Evolutionary conservation across 2,329 filamentous ascomycete genomes (phyloP).

Genomic region (Lachnellula subtilissima): DNA sequence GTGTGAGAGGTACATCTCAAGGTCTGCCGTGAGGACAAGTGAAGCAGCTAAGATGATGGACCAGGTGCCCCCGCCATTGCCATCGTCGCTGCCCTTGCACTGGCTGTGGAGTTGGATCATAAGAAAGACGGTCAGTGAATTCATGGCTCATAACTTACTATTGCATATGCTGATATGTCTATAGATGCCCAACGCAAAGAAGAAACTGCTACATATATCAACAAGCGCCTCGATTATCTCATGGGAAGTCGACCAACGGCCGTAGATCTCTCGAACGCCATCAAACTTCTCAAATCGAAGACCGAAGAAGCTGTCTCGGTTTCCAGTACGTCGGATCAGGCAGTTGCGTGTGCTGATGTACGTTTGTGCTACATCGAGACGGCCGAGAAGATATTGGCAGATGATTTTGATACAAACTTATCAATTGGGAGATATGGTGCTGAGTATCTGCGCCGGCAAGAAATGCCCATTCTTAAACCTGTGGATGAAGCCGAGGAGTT

Average conservation of each 20-base stretch:
- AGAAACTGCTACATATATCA: constrained; percentile 67
- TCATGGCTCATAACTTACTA: background rate
- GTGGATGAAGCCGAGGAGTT: constrained; percentile 21
- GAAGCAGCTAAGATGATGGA: constrained; percentile 16
- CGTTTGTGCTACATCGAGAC: constrained; percentile 68
- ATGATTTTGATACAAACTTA: constrained; percentile 83
- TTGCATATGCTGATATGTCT: background rate
- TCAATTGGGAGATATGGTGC: constrained; percentile 80
- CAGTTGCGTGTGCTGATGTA: constrained; percentile 43
- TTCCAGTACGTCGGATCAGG: constrained; percentile 19
- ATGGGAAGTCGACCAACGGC: constrained; percentile 88
- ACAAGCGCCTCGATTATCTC: constrained; percentile 76
- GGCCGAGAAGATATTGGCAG: constrained; percentile 80
- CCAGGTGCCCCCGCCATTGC: constrained; percentile 86
- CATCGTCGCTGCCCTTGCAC: constrained; percentile 87
- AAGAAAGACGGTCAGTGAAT: constrained; percentile 41
- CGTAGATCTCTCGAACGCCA: constrained; percentile 89
- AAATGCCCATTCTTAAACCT: constrained; percentile 23
- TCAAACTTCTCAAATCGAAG: constrained; percentile 67
- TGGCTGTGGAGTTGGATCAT: constrained; percentile 76
- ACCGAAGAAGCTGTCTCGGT: constrained; percentile 47
- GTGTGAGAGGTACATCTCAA: constrained; percentile 52
- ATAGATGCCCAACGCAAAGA: constrained; percentile 30
- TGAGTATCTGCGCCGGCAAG: constrained; percentile 61
- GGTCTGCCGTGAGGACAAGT: background rate